Evolutionary conservation across 208 protist species (phyloP), one percentile per base, ranked within the genome.

Genomic region (Trypanosoma conorhini): DNA sequence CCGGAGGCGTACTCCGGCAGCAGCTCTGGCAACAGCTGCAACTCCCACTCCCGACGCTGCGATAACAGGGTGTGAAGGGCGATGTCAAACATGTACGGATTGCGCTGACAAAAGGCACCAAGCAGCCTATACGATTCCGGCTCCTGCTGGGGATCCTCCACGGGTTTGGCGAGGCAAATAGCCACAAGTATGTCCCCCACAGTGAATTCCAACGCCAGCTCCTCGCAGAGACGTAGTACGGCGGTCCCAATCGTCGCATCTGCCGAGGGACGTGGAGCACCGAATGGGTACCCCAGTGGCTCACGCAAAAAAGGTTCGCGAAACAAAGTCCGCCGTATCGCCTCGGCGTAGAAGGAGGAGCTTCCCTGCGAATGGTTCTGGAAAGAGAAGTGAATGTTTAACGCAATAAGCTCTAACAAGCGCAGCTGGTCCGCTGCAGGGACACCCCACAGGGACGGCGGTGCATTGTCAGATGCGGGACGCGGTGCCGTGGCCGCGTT

Each of bases 231-330:
- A 31, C 61, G 57, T 50, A 95, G 62, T 17, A 84, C 75, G 19
- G 76, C 72, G 8, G 65, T 72, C 15, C 84, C 78, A 24, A 88
- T 54, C 22, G 79, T 79, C 54, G 66, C 68, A 56, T 70, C 38
- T 42, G 50, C 21, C 7, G 69, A 73, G 1, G 81, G 59, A 9
- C 57, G 40, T 19, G 90, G 90, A 10, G 75, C 70, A 28, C 90
- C 87, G 76, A 86, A 88, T 30, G 90, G 90, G 76, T 92, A 95
- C 31, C 90, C 90, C 4, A 91, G 69, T 48, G 81, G 83, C 8
- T 77, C 78, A 5, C 56, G 57, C 13, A 90, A 60, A 56, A 91
- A 92, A 0, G 87, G 85, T 54, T 79, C 77, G 30, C 85, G 79
- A 38, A 95, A 82, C 28, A 95, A 66, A 8, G 85, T 92, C 50